Evolutionary conservation across 352 stramenopile species (phyloP).

Genomic region (Globisporangium paroecandrum): DNA sequence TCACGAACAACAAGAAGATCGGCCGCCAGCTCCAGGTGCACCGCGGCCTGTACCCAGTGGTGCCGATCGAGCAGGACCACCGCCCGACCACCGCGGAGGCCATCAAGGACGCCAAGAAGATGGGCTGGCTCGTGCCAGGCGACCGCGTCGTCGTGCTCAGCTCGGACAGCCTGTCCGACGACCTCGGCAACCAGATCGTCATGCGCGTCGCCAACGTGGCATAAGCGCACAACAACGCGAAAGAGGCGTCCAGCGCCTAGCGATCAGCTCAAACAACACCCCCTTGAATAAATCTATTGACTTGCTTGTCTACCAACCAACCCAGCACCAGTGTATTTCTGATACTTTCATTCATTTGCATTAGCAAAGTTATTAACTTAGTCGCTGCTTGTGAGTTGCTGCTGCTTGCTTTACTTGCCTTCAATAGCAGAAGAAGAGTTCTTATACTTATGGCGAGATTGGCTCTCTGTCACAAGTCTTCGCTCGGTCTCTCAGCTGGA

Average conservation of each 20-base stretch:
- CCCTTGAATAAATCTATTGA: conserved; percentile 10
- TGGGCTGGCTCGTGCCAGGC: conserved; percentile 86
- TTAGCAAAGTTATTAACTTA: neutral
- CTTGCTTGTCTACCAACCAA: conserved; percentile 8
- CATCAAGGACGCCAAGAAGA: conserved; percentile 87
- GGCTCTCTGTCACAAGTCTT: neutral
- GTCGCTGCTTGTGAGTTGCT: neutral
- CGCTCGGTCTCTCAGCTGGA: conserved; percentile 1
- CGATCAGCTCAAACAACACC: neutral
- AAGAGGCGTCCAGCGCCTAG: neutral
- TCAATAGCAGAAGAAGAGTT: neutral
- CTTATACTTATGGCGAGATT: neutral
- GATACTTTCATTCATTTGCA: neutral
- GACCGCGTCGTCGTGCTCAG: conserved; percentile 90
- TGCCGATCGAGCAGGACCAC: conserved; percentile 54
- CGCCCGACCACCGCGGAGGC: conserved; percentile 78
- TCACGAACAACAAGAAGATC: conserved; percentile 84
- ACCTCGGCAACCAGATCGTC: conserved; percentile 80
- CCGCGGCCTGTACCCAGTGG: conserved; percentile 72
- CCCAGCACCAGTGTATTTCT: neutral
- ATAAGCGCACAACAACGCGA: conserved; percentile 28
- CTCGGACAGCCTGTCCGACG: conserved; percentile 72
- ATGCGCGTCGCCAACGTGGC: conserved; percentile 78
- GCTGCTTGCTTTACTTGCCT: neutral
- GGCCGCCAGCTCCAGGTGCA: conserved; percentile 91